phyloP scores from a whole-genome alignment of 176 grass and related monocot genomes.

The Urochloa ruziziensis region DNA sequence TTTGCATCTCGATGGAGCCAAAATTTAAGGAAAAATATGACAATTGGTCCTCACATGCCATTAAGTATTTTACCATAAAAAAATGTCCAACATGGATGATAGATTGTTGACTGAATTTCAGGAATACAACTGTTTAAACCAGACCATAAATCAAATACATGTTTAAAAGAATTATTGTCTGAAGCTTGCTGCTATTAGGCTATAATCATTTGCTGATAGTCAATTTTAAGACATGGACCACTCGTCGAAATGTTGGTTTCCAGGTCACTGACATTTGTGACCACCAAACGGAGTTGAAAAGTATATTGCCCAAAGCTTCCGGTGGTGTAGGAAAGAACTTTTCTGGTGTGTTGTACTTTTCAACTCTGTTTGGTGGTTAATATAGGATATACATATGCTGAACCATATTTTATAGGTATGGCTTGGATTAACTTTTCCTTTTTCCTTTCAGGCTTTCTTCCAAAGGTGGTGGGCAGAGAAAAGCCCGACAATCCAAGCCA shows the following conservation, averaged over 20 bases:
- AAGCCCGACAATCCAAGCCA: conserved; percentile 54
- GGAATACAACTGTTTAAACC: background rate
- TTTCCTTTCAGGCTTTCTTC: conserved; percentile 78
- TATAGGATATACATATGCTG: no score
- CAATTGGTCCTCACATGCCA: background rate
- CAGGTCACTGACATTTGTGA: background rate
- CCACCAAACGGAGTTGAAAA: background rate
- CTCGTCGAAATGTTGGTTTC: background rate
- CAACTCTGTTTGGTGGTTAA: no score
- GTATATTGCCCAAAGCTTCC: background rate
- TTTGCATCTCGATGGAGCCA: background rate
- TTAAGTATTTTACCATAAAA: background rate
- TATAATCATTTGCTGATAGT: background rate
- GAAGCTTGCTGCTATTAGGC: background rate
- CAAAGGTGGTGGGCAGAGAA: conserved; percentile 96
- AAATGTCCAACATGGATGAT: no score
- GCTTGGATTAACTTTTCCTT: conserved; percentile 4
- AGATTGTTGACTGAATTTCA: background rate
- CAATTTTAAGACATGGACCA: background rate
- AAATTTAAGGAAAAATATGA: background rate
- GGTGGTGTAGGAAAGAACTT: background rate
- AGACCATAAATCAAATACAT: background rate
- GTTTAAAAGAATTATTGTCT: background rate
- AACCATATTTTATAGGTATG: background rate
- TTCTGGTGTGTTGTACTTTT: conserved; percentile 5